Evolutionary conservation across 176 grass and related monocot species (phyloP).

Genomic region (Oryza officinalis): DNA sequence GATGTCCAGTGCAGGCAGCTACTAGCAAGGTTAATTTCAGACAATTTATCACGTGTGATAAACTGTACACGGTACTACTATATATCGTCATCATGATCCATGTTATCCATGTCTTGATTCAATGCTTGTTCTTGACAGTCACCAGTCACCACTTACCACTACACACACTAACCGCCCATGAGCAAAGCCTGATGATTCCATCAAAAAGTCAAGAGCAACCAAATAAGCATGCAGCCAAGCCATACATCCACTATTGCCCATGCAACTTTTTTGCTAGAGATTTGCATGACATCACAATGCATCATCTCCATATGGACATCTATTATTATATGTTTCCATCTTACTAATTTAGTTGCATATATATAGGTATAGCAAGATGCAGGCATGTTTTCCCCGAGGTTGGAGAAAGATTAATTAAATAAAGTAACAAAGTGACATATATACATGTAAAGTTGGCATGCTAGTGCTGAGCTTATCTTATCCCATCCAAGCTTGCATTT

Average conservation of each 20-base stretch:
- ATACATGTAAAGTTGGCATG: neutral
- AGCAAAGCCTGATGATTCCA: neutral
- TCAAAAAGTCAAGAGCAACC: constrained; percentile 22
- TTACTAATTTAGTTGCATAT: neutral
- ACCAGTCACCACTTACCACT: neutral
- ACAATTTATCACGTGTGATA: constrained; percentile 35
- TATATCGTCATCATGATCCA: neutral
- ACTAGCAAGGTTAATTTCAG: neutral
- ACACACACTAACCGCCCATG: neutral
- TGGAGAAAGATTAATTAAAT: neutral
- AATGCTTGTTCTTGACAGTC: neutral
- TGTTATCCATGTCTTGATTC: constrained; percentile 25
- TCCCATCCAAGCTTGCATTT: constrained; percentile 4
- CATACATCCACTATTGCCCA: neutral
- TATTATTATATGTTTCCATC: too few relatives aligned
- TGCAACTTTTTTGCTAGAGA: neutral
- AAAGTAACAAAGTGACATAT: constrained; percentile 1
- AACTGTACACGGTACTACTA: neutral
- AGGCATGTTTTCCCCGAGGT: constrained; percentile 38
- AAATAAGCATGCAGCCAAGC: neutral
- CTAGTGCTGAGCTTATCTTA: constrained; percentile 40
- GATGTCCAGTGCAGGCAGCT: neutral
- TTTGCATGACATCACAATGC: constrained; percentile 11
- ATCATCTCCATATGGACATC: neutral
- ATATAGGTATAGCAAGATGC: neutral